phyloP scores from a whole-genome alignment of 192 early-diverging fungal genomes.

The Coemansia sp. region DNA sequence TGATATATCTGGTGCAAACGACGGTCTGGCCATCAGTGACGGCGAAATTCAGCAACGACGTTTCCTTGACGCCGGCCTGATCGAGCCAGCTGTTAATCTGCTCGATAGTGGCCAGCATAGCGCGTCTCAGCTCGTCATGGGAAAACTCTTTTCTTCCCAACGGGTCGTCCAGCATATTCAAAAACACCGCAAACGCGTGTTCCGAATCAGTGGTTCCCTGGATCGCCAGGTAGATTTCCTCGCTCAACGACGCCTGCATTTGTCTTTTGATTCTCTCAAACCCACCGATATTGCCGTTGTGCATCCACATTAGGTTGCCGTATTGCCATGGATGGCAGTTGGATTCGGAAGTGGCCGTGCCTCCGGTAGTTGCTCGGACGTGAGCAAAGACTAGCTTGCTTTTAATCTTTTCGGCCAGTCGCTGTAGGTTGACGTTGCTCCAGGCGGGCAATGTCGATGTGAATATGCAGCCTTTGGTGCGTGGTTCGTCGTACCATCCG shows the following conservation, averaged over 20 bases:
- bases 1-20: conserved; percentile 76
- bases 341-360: conserved; percentile 66
- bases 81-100: conserved; percentile 71
- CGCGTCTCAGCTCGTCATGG: conserved; percentile 61
- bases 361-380: conserved; percentile 74
- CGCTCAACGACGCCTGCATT: conserved; percentile 61
- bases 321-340: conserved; percentile 70
- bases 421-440: conserved; percentile 75
- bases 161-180: conserved; percentile 62
- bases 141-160: conserved; percentile 54
- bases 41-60: conserved; percentile 77
- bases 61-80: conserved; percentile 62
- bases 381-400: conserved; percentile 76
- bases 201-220: conserved; percentile 83
- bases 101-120: conserved; percentile 75
- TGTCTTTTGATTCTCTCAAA: conserved; percentile 70
- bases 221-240: conserved; percentile 68
- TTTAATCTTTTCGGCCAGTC: conserved; percentile 75
- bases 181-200: conserved; percentile 78
- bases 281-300: conserved; percentile 70
- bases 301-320: conserved; percentile 81
- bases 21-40: conserved; percentile 78
- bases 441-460: conserved; percentile 80
- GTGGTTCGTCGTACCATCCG: conserved; percentile 69
- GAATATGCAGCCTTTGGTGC: conserved; percentile 69